Base-by-base conservation (phyloP, 2,329 filamentous ascomycete genomes). In the Gaeumannomyces tritici region DNA sequence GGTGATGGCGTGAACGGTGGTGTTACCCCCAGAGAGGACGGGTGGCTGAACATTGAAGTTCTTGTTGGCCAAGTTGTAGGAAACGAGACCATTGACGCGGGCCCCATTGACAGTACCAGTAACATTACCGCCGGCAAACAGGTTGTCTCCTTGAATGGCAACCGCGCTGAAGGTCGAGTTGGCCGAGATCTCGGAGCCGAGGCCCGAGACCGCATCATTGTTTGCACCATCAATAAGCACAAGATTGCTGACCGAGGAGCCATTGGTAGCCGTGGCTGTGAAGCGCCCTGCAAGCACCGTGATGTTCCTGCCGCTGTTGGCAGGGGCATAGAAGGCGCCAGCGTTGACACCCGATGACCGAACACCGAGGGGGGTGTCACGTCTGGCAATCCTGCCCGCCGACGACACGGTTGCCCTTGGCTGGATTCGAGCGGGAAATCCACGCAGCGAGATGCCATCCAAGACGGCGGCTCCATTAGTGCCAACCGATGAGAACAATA, bases 281-380 rank as follows among this genome's bases (percentile, higher is more conserved):
- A 99, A 99, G 69, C 92, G 91, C 1, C 95, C 95, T 59, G 88
- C 95, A 31, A 98, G 80, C 54, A 98, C 84, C 0, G 95, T 98
- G 63, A 96, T 81, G 73, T 97, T 97, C 66, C 85, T 83, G 63
- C 78, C 79, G 65, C 85, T 84, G 21, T 82, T 79, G 54, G 82
- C 21, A 11, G 61, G 33, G 3, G 65, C 83, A 73, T 96, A 91
- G 71, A 96, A 96, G 2, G 87, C 76, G 33, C 91, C 95, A 9
- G 89, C 85, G 27, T 88, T 80, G n/a, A 96, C 87, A 33, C 91
- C 91, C 3, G 82, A 81, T 11, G 83, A 74, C n/a, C 75, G 73
- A 58, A 70, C 73, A 55, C 63, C 62, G 0, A 74, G 73, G 11
- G 73, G 67, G 2, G 74, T 71, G 57, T 79, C 79, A 8, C 85